phyloP scores from a whole-genome alignment of 1,139 yeast genomes.

The Ashbya aceris region DNA sequence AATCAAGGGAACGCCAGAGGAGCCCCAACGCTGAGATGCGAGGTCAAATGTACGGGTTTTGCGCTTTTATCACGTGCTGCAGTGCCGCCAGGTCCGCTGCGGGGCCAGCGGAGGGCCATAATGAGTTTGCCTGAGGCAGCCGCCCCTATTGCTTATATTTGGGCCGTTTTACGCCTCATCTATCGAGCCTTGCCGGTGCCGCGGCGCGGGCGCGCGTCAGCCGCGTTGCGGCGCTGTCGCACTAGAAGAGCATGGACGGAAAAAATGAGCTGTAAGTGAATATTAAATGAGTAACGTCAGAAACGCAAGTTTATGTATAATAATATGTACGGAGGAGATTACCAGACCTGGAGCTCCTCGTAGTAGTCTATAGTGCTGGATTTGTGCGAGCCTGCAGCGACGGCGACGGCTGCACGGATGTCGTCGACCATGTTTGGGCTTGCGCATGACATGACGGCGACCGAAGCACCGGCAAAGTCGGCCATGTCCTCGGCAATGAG shows the following conservation, averaged over 20 bases:
- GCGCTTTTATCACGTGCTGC: background rate
- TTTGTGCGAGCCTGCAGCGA: constrained; percentile 8
- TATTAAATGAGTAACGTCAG: too few relatives aligned
- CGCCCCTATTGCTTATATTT: too few relatives aligned
- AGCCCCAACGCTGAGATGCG: too few relatives aligned
- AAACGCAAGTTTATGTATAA: too few relatives aligned
- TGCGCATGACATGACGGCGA: constrained; percentile 40
- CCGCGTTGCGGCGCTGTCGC: too few relatives aligned
- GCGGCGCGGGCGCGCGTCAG: too few relatives aligned
- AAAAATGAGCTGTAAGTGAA: too few relatives aligned
- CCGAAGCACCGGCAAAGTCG: constrained; percentile 29
- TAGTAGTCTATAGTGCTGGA: constrained; percentile 2
- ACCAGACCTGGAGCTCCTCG: constrained; percentile 6
- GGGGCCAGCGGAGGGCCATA: background rate
- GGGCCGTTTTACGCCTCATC: too few relatives aligned
- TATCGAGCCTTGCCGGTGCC: too few relatives aligned
- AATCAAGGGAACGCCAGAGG: too few relatives aligned
- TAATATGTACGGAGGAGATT: background rate
- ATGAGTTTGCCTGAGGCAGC: too few relatives aligned
- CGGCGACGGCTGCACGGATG: constrained; percentile 31
- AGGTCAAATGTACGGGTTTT: background rate
- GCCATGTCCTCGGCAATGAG: constrained; percentile 33
- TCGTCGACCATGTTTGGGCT: constrained; percentile 45
- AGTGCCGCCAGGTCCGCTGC: background rate
- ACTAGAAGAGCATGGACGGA: too few relatives aligned